phyloP scores from a whole-genome alignment of 78 protist species.

The Chrysochromulina tobinii region DNA sequence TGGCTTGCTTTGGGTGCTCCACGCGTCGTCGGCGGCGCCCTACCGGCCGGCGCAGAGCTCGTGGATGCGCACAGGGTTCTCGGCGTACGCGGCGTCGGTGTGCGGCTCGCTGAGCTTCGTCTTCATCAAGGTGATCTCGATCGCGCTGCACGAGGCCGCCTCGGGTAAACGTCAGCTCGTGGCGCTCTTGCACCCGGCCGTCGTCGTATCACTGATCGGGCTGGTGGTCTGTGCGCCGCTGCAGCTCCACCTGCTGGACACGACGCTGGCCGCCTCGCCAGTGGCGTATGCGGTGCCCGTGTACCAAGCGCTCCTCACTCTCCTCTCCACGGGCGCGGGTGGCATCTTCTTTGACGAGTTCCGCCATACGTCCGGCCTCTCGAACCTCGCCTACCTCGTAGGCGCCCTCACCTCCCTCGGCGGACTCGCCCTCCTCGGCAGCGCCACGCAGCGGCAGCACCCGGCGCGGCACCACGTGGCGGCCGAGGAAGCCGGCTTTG shows the following conservation, averaged over 20 bases:
- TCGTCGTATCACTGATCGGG: not conserved
- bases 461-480: too few species aligned
- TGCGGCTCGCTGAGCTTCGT: not conserved
- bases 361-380: not conserved
- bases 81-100: not conserved
- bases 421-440: too few species aligned
- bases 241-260: not conserved
- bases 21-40: too few species aligned
- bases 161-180: too few species aligned
- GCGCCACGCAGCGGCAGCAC: too few species aligned
- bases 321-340: not conserved
- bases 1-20: too few species aligned
- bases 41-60: not conserved
- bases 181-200: not conserved
- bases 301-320: not conserved
- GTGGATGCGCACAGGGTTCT: not conserved
- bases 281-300: not conserved
- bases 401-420: too few species aligned
- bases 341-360: not conserved
- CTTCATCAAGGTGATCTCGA: not conserved
- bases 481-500: too few species aligned
- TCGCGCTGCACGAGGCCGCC: not conserved
- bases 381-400: too few species aligned
- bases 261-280: not conserved
- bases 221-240: not conserved